These are phyloP conservation scores for Candida silvatica DNA, from an alignment of 805 yeast species.

Conservation along the genomic window DNA sequence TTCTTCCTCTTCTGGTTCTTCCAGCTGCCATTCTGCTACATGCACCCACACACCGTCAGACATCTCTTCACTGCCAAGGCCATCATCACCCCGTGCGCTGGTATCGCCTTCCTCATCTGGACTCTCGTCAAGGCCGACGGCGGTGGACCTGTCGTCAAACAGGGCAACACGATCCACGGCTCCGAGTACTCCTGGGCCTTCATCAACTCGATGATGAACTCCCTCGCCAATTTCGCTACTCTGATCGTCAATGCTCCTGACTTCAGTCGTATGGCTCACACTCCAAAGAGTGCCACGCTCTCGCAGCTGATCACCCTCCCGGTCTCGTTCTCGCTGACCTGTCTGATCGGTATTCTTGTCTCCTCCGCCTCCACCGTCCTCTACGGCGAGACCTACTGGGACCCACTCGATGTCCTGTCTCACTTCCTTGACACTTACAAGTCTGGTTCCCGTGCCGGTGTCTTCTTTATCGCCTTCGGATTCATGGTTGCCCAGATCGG, in stretches of 20 bases:
- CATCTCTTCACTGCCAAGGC: slow-evolving; percentile 83
- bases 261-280: slow-evolving; percentile 74
- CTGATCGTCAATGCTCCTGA: slow-evolving; percentile 84
- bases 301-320: slow-evolving; percentile 67
- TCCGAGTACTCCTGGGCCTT: slow-evolving; percentile 76
- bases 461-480: slow-evolving; percentile 60
- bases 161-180: slow-evolving; percentile 43
- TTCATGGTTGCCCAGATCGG: slow-evolving; percentile 74
- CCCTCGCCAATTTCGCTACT: slow-evolving; percentile 84
- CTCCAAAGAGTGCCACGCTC: slow-evolving; percentile 38
- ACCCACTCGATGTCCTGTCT: slow-evolving; percentile 70
- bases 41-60: slow-evolving; percentile 75
- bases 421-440: slow-evolving; percentile 48
- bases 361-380: slow-evolving; percentile 67
- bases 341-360: slow-evolving; percentile 77
- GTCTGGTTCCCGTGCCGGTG: slow-evolving; percentile 69
- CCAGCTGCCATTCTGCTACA: slow-evolving; percentile 72
- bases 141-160: slow-evolving; percentile 62
- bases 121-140: slow-evolving; percentile 74
- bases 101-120: slow-evolving; percentile 79
- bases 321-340: slow-evolving; percentile 67
- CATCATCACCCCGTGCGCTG: slow-evolving; percentile 71
- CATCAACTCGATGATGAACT: slow-evolving; percentile 67
- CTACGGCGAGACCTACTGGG: slow-evolving; percentile 71
- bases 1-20: slow-evolving; percentile 79